Conservation (phyloP, 306 rosid genomes). For the Nissolia schottii region DNA sequence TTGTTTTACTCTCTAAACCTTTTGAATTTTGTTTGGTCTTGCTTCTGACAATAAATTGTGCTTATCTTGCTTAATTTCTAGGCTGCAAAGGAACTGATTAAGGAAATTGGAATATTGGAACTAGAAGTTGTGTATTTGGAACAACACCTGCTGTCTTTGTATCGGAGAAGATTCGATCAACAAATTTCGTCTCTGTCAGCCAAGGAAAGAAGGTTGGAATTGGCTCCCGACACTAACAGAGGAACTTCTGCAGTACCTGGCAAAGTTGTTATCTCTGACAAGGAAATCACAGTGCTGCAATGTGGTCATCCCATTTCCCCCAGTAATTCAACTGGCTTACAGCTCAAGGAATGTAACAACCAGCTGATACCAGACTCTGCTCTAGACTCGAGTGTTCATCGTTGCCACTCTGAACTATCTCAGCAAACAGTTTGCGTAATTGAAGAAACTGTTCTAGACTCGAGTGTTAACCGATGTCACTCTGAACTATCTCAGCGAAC, state of each 20-base stretch:
- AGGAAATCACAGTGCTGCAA: constrained; percentile 31
- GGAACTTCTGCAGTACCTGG: constrained; percentile 21
- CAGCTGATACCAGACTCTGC: constrained; percentile 40
- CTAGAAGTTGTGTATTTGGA: constrained; percentile 74
- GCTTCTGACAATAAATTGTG: constrained; percentile 13
- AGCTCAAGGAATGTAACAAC: constrained; percentile 37
- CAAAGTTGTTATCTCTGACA: constrained; percentile 31
- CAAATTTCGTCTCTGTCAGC: constrained; percentile 42
- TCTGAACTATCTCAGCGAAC: constrained; percentile 73
- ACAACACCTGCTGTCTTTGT: constrained; percentile 69
- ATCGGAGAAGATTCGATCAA: constrained; percentile 62
- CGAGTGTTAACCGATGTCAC: constrained; percentile 59
- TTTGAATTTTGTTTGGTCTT: not conserved
- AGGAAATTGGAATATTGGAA: constrained; percentile 79
- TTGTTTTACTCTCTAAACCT: not conserved
- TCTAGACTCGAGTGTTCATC: constrained; percentile 62
- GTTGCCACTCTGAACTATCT: constrained; percentile 68
- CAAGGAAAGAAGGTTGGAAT: constrained; percentile 37
- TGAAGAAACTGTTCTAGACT: constrained; percentile 54
- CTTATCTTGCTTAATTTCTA: constrained; percentile 27
- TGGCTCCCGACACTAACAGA: constrained; percentile 24
- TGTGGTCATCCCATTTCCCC: constrained; percentile 34
- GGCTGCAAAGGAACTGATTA: constrained; percentile 73
- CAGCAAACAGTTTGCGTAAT: constrained; percentile 56
- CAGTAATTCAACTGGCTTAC: constrained; percentile 33